Evolutionary conservation across 441 rosid genomes (phyloP).

Genomic region (Pelargonium australe): DNA sequence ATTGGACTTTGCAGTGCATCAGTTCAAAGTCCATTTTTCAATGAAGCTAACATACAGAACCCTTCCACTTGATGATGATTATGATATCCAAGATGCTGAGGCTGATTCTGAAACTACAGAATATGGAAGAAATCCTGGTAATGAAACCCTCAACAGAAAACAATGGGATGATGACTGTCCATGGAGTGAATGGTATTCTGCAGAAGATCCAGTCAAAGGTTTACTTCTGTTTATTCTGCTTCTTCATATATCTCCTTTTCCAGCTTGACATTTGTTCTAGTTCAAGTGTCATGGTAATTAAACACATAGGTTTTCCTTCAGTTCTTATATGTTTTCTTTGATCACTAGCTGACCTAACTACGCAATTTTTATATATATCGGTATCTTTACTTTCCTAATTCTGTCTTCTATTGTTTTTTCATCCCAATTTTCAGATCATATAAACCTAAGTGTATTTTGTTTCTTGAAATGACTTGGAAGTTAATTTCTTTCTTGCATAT

Average conservation of each 20-base stretch:
- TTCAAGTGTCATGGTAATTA: constrained; percentile 3
- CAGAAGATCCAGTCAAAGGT: constrained; percentile 93
- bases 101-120: constrained; percentile 33
- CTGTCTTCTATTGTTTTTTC: neutral
- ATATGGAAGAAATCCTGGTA: constrained; percentile 33
- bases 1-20: constrained; percentile 61
- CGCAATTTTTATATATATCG: neutral
- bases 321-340: neutral
- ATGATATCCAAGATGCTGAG: constrained; percentile 43
- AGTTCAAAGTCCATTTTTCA: constrained; percentile 61
- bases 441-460: constrained; percentile 8
- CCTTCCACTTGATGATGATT: constrained; percentile 51
- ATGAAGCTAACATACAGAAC: constrained; percentile 92
- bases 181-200: constrained; percentile 99
- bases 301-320: neutral
- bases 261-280: constrained; percentile 1
- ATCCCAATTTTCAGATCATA: constrained; percentile 13
- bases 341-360: neutral
- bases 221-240: constrained; percentile 12
- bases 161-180: constrained; percentile 99
- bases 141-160: constrained; percentile 42
- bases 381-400: neutral
- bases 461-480: constrained; percentile 14
- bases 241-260: constrained; percentile 1
- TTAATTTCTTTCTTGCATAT: constrained; percentile 17